phyloP scores from a whole-genome alignment of 805 yeast genomes.

The Novakomyces olei region DNA sequence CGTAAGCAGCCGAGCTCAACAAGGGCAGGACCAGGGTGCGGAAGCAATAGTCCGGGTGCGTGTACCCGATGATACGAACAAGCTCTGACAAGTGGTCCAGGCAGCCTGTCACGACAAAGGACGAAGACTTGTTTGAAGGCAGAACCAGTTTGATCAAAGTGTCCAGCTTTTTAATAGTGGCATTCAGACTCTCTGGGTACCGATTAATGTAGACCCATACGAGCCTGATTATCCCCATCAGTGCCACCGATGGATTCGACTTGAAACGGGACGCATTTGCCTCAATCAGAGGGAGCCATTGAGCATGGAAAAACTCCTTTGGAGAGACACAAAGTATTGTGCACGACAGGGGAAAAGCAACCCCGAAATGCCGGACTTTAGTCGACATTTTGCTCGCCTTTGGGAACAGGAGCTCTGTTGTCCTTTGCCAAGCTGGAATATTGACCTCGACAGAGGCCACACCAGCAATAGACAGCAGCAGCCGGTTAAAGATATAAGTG shows the following conservation, averaged over 20 bases:
- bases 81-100: too few species aligned
- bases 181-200: slow-evolving; percentile 70
- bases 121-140: too few species aligned
- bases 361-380: slow-evolving; percentile 37
- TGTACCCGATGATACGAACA: too few species aligned
- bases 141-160: slow-evolving; percentile 32
- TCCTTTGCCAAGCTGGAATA: slow-evolving; percentile 85
- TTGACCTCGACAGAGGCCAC: slow-evolving; percentile 80
- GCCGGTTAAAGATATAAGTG: slow-evolving; percentile 57
- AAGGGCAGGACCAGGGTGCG: too few species aligned
- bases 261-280: slow-evolving; percentile 36
- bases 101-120: too few species aligned
- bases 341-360: slow-evolving; percentile 42
- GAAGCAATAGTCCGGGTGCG: too few species aligned
- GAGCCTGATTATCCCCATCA: slow-evolving; percentile 45
- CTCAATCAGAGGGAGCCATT: slow-evolving; percentile 56
- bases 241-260: slow-evolving; percentile 38
- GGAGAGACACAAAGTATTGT: slow-evolving; percentile 66
- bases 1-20: too few species aligned
- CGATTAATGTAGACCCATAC: slow-evolving; percentile 80
- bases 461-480: slow-evolving; percentile 65
- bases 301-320: slow-evolving; percentile 40
- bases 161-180: slow-evolving; percentile 62
- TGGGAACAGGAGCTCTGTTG: slow-evolving; percentile 39
- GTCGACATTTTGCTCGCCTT: slow-evolving; percentile 25